Evolutionary conservation across 2,329 filamentous ascomycete genomes (phyloP), one percentile per base, ranked within the genome.

Genomic region (Penicillium sp.): DNA sequence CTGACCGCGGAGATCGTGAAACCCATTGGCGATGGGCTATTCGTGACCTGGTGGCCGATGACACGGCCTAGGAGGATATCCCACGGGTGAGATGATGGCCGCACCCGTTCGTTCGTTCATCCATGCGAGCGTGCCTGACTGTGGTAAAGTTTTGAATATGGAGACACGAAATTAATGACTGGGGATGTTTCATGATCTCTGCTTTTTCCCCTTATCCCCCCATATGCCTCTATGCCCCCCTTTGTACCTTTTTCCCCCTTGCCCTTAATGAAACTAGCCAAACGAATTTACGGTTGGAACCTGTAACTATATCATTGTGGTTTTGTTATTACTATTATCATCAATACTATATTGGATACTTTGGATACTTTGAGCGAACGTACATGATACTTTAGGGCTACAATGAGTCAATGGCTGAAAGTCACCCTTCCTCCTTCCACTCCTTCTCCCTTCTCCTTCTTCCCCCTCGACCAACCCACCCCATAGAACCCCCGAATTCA

Each of bases 21-120:
- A 75, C 81, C 64, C 82, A 82, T 49, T 92, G 89, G 91, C 84
- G 88, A 73, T 95, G 91, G 92, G 86, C 86, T 45, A 89, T 85
- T 51, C 75, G 81, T 53, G 75, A 80, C 58, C 65, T 81, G 57
- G 77, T 78, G 51, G 64, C 66, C 33, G 66, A 70, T 49, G 62
- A 58, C 28, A 48, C 34, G 16, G 47, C 43, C 18, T 40, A 52
- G 26, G 26, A 33, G 31, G 39, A 31, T 19, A 28, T 28, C 24
- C n/a, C n/a, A n/a, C n/a, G n/a, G n/a, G n/a, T n/a, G n/a, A n/a
- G 36, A 39, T 39, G 36, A 19, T 39, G 36, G n/a, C n/a, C n/a
- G n/a, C n/a, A n/a, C n/a, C n/a, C n/a, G 31, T 21, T 7, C 45
- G 6, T 6, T 34, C 19, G 18, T 49, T 37, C 37, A 29, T 36